phyloP scores from a whole-genome alignment of 768 basidiomycete genomes.

The Pisolithus tinctorius region DNA sequence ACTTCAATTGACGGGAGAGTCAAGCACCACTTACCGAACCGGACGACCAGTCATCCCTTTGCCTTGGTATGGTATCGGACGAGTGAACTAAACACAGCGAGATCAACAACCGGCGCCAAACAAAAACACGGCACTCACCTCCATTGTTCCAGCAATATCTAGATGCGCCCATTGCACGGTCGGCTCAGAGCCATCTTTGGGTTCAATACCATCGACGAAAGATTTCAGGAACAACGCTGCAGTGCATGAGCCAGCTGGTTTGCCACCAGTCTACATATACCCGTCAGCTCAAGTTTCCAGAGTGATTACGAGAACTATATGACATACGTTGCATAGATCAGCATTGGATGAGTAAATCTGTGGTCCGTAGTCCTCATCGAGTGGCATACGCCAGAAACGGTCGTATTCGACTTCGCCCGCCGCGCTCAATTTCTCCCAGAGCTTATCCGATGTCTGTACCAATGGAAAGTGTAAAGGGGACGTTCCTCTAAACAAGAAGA shows the following conservation, averaged over 20 bases:
- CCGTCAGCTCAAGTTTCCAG: neutral
- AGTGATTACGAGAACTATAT: neutral
- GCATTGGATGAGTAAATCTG: slow-evolving; percentile 77
- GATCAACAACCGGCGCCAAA: neutral
- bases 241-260: slow-evolving; percentile 63
- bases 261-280: slow-evolving; percentile 57
- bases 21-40: slow-evolving; percentile 49
- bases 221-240: slow-evolving; percentile 85
- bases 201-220: slow-evolving; percentile 71
- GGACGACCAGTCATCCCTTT: slow-evolving; percentile 78
- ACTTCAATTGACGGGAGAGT: neutral
- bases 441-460: slow-evolving; percentile 57
- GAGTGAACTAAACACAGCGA: slow-evolving; percentile 34
- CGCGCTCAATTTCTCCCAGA: slow-evolving; percentile 62
- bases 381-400: slow-evolving; percentile 86
- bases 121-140: slow-evolving; percentile 36
- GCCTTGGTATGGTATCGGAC: slow-evolving; percentile 55
- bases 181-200: slow-evolving; percentile 46
- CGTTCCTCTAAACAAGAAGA: neutral
- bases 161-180: slow-evolving; percentile 79
- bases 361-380: slow-evolving; percentile 72
- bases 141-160: slow-evolving; percentile 79
- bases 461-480: neutral
- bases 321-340: slow-evolving; percentile 59
- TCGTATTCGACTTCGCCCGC: slow-evolving; percentile 75